phyloP scores from a whole-genome alignment of 305 asterid genomes.

The Fraxinus velutina region DNA sequence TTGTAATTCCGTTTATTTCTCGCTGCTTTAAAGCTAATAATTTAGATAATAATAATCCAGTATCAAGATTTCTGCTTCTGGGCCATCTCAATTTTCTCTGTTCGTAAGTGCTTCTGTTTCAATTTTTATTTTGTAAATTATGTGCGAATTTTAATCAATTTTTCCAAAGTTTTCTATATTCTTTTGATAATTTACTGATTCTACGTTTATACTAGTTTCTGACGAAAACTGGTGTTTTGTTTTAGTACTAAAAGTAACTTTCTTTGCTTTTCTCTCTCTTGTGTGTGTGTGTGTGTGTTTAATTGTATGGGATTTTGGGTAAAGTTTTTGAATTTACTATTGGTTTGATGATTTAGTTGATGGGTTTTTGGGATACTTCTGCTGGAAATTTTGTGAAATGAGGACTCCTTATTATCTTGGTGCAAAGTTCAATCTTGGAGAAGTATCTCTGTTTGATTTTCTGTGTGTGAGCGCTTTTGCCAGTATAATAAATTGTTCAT shows the following conservation, averaged over 20 bases:
- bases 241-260: not conserved
- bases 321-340: not conserved
- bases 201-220: not conserved
- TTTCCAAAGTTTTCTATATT: not conserved
- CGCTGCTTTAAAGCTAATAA: not conserved
- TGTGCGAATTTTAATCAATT: not conserved
- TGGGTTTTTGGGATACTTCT: slow-evolving; percentile 15
- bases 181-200: not conserved
- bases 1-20: not conserved
- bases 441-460: slow-evolving; percentile 8
- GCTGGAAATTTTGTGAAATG: slow-evolving; percentile 1
- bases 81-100: not conserved
- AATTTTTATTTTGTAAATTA: not conserved
- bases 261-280: not conserved
- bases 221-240: slow-evolving; percentile 8
- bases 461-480: not conserved
- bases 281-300: not conserved
- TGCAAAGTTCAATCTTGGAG: slow-evolving; percentile 16
- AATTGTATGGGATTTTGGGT: not conserved
- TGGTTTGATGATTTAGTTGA: not conserved
- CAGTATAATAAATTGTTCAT: not conserved
- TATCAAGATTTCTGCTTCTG: slow-evolving; percentile 1
- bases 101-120: not conserved
- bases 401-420: not conserved
- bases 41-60: not conserved